Percentiles rank a stretch among this genome's conserved stretches.
Conservation (phyloP, 805 yeast genomes). For the Metschnikowia gelsemii region DNA sequence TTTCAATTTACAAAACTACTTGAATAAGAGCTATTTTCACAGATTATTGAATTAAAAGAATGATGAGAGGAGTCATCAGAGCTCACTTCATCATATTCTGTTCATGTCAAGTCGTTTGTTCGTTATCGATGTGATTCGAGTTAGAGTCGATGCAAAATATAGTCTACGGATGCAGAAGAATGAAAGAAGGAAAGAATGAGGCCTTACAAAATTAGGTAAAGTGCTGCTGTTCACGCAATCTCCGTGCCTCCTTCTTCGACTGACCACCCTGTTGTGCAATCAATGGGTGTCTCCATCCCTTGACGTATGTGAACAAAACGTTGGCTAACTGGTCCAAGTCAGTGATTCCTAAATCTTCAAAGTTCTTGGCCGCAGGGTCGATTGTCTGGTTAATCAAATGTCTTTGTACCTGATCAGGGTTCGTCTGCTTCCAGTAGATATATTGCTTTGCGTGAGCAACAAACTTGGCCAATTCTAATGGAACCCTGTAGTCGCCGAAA, state of each 20-base stretch:
- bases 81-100: no score
- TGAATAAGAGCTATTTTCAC: no score
- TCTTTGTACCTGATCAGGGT: slow-evolving; percentile 75
- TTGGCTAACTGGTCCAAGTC: slow-evolving; percentile 44
- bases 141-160: slow-evolving; percentile 11
- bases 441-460: slow-evolving; percentile 45
- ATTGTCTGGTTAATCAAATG: slow-evolving; percentile 64
- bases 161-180: slow-evolving; percentile 14
- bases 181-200: slow-evolving; percentile 3
- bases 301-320: slow-evolving; percentile 45
- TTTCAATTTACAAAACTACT: no score
- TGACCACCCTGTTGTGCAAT: slow-evolving; percentile 47
- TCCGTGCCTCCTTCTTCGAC: slow-evolving; percentile 39
- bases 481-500: slow-evolving; percentile 43
- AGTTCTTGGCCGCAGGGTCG: slow-evolving; percentile 60
- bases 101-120: background rate
- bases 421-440: slow-evolving; percentile 49
- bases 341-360: slow-evolving; percentile 68
- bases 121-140: background rate
- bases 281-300: slow-evolving; percentile 51
- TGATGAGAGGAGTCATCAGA: no score
- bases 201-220: slow-evolving; percentile 31
- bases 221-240: slow-evolving; percentile 46
- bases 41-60: no score
- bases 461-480: slow-evolving; percentile 46